These are phyloP conservation scores for Leptographium galeiforme DNA, from an alignment of 2,329 filamentous ascomycete genomes.

Conservation along the genomic window DNA sequence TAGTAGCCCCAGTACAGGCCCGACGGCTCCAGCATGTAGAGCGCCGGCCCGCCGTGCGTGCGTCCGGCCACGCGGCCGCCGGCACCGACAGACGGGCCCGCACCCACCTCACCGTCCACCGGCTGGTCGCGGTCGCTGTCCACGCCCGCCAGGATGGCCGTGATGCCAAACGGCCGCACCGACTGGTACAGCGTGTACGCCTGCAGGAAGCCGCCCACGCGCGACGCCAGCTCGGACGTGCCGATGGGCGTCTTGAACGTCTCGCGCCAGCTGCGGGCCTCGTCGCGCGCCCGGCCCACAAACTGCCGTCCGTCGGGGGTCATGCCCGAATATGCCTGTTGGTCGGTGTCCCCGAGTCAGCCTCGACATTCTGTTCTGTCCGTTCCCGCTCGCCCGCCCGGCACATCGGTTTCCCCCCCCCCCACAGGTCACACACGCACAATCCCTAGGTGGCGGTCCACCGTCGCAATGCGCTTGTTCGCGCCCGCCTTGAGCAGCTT, in stretches of 20 bases:
- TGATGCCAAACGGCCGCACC: conserved; percentile 92
- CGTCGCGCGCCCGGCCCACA: conserved; percentile 83
- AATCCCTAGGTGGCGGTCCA: conserved; percentile 86
- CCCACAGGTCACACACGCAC: conserved; percentile 39
- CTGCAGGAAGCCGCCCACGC: conserved; percentile 93
- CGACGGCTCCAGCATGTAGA: conserved; percentile 99
- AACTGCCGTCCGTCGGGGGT: conserved; percentile 93
- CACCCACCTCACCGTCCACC: conserved; percentile 83
- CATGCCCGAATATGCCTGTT: conserved; percentile 81
- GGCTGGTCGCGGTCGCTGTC: conserved; percentile 76
- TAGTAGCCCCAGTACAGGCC: conserved; percentile 99
- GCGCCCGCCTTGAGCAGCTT: conserved; percentile 90
- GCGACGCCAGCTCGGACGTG: conserved; percentile 72
- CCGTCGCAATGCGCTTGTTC: conserved; percentile 92
- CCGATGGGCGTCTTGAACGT: conserved; percentile 93
- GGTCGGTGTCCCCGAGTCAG: neutral
- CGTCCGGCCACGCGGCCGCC: conserved; percentile 67
- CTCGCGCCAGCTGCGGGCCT: conserved; percentile 80
- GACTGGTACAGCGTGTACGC: conserved; percentile 96
- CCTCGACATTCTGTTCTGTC: too few relatives aligned
- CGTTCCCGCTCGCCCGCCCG: too few relatives aligned
- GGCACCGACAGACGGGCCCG: conserved; percentile 62
- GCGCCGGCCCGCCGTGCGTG: conserved; percentile 74
- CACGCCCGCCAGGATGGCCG: conserved; percentile 85
- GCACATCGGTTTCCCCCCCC: neutral